Evolutionary conservation across 2,329 filamentous ascomycete genomes (phyloP).

Genomic region (Aspergillus sp.): DNA sequence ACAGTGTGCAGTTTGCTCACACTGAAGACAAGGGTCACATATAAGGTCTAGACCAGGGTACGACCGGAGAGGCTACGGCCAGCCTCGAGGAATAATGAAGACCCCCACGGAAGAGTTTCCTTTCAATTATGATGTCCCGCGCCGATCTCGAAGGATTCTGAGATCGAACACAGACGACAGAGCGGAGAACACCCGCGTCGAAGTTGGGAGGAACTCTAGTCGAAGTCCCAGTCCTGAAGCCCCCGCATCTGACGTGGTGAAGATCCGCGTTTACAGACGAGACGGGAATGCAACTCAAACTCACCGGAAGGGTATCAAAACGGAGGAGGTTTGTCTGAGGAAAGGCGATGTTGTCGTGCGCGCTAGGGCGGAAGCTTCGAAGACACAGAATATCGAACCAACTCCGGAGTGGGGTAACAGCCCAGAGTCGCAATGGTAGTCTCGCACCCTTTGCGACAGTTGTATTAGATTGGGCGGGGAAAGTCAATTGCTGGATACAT

Average conservation of each 20-base stretch:
- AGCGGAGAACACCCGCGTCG: neutral
- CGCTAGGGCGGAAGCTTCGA: neutral
- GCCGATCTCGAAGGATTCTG: neutral
- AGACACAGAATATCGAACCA: neutral
- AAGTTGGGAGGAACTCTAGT: neutral
- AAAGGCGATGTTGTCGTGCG: conserved; percentile 8
- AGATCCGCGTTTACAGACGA: conserved; percentile 7
- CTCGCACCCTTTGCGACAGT: neutral
- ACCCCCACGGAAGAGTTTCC: conserved; percentile 10
- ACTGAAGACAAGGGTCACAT: conserved; percentile 2
- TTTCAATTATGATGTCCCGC: neutral
- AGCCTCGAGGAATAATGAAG: conserved; percentile 13
- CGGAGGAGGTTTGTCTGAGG: conserved; percentile 5
- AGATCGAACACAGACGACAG: neutral
- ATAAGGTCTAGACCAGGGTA: neutral
- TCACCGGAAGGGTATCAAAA: neutral
- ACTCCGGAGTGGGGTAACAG: neutral
- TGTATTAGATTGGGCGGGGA: neutral
- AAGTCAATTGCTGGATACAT: neutral
- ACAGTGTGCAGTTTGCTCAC: conserved; percentile 3
- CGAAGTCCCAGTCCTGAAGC: neutral
- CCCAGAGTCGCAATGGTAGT: neutral
- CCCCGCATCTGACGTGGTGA: conserved; percentile 8
- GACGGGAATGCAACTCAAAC: neutral
- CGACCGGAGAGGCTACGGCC: neutral